Evolutionary conservation across 495 filamentous ascomycete genomes (phyloP).

Genomic region (Tuber microsphaerosporum): DNA sequence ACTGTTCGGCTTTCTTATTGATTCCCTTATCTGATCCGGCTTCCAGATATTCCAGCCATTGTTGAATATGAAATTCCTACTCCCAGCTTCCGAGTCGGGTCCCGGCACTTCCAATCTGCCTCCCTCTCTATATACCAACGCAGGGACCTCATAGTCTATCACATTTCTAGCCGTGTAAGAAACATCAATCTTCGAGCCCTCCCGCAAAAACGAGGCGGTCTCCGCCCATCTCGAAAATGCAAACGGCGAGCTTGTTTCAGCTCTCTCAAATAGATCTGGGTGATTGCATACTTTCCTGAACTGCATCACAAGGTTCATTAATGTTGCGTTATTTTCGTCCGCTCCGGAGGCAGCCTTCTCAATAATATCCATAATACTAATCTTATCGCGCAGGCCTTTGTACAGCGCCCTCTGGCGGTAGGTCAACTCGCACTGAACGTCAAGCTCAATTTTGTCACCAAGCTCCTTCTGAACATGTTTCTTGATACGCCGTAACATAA

Average conservation of each 20-base stretch:
- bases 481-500: conserved; percentile 98
- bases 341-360: conserved; percentile 94
- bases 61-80: conserved; percentile 61
- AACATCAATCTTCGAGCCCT: conserved; percentile 70
- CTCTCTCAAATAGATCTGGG: conserved; percentile 91
- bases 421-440: conserved; percentile 92
- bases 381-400: conserved; percentile 81
- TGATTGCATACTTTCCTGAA: conserved; percentile 99
- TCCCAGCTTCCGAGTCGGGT: conserved; percentile 69
- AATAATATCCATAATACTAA: conserved; percentile 96
- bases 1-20: conserved; percentile 48
- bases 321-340: conserved; percentile 84
- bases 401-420: conserved; percentile 97
- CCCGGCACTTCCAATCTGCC: conserved; percentile 73
- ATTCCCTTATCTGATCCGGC: conserved; percentile 64
- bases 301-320: conserved; percentile 99
- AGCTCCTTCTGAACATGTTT: conserved; percentile 98
- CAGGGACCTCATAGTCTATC: conserved; percentile 76
- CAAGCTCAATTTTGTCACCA: conserved; percentile 94
- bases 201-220: conserved; percentile 86
- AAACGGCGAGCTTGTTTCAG: conserved; percentile 80
- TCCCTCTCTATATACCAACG: conserved; percentile 65
- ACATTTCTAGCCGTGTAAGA: conserved; percentile 79
- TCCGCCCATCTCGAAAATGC: conserved; percentile 80
- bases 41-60: conserved; percentile 86